Percentiles rank a stretch among this genome's conserved stretches.
Evolutionary conservation across 2,329 filamentous ascomycete genomes (phyloP).

Genomic region (Alternaria panax): DNA sequence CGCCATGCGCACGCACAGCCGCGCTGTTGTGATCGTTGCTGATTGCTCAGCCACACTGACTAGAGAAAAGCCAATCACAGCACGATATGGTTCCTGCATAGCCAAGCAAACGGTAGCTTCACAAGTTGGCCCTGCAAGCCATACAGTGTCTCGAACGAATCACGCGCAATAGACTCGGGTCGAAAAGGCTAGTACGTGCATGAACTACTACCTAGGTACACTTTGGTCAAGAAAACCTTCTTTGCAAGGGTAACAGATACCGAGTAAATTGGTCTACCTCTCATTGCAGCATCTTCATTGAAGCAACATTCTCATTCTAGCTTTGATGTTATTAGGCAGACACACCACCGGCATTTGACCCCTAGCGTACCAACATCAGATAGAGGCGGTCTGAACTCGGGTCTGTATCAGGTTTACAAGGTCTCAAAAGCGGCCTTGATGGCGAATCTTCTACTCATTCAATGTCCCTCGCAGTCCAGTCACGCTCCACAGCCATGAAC

Average conservation of each 20-base stretch:
- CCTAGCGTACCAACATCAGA: background rate
- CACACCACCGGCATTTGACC: background rate
- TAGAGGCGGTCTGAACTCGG: background rate
- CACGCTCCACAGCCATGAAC: constrained; percentile 50
- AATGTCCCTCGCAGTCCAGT: constrained; percentile 39
- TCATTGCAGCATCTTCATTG: background rate
- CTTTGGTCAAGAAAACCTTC: background rate
- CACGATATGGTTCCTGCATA: background rate
- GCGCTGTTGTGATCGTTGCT: background rate
- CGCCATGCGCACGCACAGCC: background rate
- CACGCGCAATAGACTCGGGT: background rate
- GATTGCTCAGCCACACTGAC: background rate
- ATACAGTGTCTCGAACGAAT: background rate
- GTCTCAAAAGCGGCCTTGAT: background rate
- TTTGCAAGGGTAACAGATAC: background rate
- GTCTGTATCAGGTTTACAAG: background rate
- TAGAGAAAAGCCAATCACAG: background rate
- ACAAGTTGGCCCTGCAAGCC: background rate
- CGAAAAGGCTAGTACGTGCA: background rate
- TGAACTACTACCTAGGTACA: constrained; percentile 10
- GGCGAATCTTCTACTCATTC: background rate
- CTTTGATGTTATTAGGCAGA: background rate
- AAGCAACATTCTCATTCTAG: background rate
- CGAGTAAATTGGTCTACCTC: background rate
- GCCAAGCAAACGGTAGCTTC: background rate